Base-by-base conservation (phyloP, 306 rosid genomes). In the Herpetospermum pedunculosum region DNA sequence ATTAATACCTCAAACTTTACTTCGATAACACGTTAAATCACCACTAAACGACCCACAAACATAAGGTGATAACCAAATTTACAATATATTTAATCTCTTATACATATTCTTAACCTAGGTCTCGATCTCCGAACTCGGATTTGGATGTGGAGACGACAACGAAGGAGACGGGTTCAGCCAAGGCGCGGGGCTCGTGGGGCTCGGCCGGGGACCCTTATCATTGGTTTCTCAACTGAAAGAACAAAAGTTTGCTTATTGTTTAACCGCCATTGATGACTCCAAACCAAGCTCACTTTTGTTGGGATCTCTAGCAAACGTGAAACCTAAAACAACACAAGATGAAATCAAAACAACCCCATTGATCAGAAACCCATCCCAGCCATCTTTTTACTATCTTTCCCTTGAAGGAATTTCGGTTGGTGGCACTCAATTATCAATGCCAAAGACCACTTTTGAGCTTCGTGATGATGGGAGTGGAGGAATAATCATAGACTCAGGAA, bases 341-440 rank as follows among this genome's bases (percentile, higher is more conserved):
- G 67, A 30, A n/a, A 55, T 44, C 53, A 80, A 60, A 2, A 84
- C 89, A 0, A 89, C 97, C 1, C 87, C 92, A 43, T 83, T 91
- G 75, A 76, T 91, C 1, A 84, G 14, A 44, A 93, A 85, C 72
- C 98, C 97, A 14, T 46, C 74, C 1, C 92, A 86, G 37, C 85
- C 98, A 0, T 84, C 98, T 2, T 93, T 91, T 44, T 93, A 93
- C 58, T 93, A 85, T 29, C 89, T 93, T 78, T 75, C 92, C 2
- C 94, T 91, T 1, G 78, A 89, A 81, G 97, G 96, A 1, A 93
- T 93, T 72, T 75, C 97, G 0, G 92, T 93, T 0, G 98, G 98
- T 8, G 85, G 59, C 25, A 83, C 80, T 15, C 65, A 32, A 15
- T 71, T 93, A 74, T 8, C 85, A 9, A 80, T 87, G 0, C 79